Conservation (phyloP, 1,139 yeast species). For the Spathaspora sp. region DNA sequence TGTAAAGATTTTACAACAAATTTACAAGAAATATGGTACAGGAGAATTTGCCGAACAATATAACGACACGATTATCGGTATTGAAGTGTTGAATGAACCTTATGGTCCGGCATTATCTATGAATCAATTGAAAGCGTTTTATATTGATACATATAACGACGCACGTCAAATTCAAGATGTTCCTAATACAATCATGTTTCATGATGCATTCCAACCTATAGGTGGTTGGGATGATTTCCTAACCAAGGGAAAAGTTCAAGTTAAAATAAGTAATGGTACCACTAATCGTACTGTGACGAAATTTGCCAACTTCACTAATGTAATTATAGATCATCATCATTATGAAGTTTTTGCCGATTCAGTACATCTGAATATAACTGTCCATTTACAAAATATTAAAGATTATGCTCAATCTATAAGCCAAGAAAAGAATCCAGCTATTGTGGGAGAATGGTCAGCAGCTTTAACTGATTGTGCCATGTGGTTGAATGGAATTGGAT, state of each 20-base stretch:
- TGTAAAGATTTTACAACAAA: conserved; percentile 39
- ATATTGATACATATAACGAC: conserved; percentile 39
- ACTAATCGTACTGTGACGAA: conserved; percentile 13
- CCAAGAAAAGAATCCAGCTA: conserved; percentile 46
- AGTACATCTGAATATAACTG: conserved; percentile 36
- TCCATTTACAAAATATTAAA: conserved; percentile 36
- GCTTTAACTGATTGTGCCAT: conserved; percentile 66
- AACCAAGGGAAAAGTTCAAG: conserved; percentile 22
- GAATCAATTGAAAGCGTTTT: conserved; percentile 37
- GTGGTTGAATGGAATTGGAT: conserved; percentile 62
- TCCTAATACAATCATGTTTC: conserved; percentile 51
- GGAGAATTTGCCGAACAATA: conserved; percentile 29
- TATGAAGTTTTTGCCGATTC: conserved; percentile 56
- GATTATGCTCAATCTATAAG: conserved; percentile 37
- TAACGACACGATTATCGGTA: conserved; percentile 53
- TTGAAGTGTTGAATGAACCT: conserved; percentile 71
- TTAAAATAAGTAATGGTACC: conserved; percentile 5
- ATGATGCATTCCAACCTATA: conserved; percentile 55
- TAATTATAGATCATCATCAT: conserved; percentile 64
- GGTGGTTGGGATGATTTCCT: conserved; percentile 53
- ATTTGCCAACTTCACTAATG: conserved; percentile 29
- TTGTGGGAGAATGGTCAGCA: conserved; percentile 67
- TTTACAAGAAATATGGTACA: conserved; percentile 45
- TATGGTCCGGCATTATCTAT: conserved; percentile 43
- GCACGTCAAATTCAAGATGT: conserved; percentile 34